These are phyloP conservation scores for Saprolegnia diclina DNA, from an alignment of 352 stramenopile genomes.

Conservation along the genomic window DNA sequence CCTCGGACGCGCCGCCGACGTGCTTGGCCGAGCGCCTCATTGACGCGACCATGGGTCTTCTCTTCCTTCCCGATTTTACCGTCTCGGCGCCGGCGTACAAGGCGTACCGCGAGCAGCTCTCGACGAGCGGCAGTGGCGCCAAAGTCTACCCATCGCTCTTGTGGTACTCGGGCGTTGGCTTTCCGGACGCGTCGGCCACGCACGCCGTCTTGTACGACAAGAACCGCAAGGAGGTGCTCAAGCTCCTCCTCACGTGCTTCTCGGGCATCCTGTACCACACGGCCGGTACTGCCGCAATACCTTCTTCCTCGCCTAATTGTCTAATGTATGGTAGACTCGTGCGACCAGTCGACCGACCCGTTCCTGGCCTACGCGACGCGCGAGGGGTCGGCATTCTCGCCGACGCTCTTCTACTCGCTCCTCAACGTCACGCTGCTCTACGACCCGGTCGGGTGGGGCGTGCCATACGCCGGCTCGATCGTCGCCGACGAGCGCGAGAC, in stretches of 20 bases:
- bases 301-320: neutral
- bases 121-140: constrained; percentile 26
- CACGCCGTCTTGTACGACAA: constrained; percentile 81
- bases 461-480: constrained; percentile 88
- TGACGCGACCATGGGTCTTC: constrained; percentile 77
- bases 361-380: constrained; percentile 90
- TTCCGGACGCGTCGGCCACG: constrained; percentile 66
- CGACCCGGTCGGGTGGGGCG: constrained; percentile 86
- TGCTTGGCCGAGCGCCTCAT: constrained; percentile 70
- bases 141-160: constrained; percentile 72
- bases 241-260: constrained; percentile 90
- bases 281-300: constrained; percentile 46
- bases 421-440: constrained; percentile 94
- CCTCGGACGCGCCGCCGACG: constrained; percentile 29
- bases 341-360: constrained; percentile 85
- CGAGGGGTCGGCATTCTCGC: constrained; percentile 87
- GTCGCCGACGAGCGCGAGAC: constrained; percentile 82
- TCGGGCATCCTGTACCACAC: constrained; percentile 95
- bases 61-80: constrained; percentile 83
- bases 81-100: constrained; percentile 33
- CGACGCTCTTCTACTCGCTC: constrained; percentile 94
- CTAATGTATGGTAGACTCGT: constrained; percentile 44
- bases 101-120: constrained; percentile 24
- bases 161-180: constrained; percentile 74
- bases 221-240: constrained; percentile 94